phyloP scores from a whole-genome alignment of 2,329 filamentous ascomycete species.

The Tolypocladium tropicale region DNA sequence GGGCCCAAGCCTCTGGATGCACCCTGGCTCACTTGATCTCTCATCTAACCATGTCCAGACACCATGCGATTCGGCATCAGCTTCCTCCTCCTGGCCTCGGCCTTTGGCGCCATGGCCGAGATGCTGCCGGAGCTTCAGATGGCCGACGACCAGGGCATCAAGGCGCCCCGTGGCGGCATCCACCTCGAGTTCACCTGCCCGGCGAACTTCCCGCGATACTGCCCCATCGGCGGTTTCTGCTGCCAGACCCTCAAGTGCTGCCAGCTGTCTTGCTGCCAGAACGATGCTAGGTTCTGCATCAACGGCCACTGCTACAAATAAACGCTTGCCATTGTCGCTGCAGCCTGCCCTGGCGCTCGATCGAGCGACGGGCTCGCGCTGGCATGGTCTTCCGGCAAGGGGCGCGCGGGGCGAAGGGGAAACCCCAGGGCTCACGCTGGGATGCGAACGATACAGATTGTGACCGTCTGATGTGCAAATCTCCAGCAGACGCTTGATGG shows the following conservation, averaged over 20 bases:
- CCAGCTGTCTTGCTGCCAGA: constrained; percentile 2
- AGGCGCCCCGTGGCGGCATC: neutral
- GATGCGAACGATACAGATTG: neutral
- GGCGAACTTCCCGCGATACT: constrained; percentile 2
- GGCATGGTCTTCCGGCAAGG: neutral
- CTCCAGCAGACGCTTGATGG: neutral
- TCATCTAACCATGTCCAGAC: neutral
- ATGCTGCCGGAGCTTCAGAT: constrained; percentile 1
- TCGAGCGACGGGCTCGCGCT: neutral
- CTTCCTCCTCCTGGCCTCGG: constrained; percentile 1
- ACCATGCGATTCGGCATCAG: constrained; percentile 2
- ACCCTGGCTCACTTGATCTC: neutral
- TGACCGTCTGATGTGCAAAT: neutral
- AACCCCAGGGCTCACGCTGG: neutral
- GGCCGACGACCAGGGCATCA: constrained; percentile 2
- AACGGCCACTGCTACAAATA: constrained; percentile 6
- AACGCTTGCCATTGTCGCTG: neutral
- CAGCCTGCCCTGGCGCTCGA: neutral
- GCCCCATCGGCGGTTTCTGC: constrained; percentile 2
- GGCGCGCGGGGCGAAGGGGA: no score
- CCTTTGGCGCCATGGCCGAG: neutral
- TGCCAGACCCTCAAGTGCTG: constrained; percentile 7
- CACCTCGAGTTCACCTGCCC: neutral
- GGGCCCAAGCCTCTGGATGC: neutral
- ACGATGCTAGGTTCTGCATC: constrained; percentile 2